Conservation (phyloP, 2,329 filamentous ascomycete genomes). For the Drechmeria coniospora region DNA sequence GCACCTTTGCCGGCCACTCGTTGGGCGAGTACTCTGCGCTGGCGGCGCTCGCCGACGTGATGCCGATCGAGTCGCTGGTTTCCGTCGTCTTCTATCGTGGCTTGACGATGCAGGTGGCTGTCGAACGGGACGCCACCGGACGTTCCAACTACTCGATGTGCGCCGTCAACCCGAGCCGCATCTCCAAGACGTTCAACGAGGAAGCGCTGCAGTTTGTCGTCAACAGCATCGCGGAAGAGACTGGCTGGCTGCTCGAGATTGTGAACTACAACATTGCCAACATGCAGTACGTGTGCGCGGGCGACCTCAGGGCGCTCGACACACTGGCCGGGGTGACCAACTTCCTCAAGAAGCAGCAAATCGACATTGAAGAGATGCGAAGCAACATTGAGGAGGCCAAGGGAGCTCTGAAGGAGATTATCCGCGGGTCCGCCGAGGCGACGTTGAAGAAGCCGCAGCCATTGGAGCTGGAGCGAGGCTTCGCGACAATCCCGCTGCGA, state of each 20-base stretch:
- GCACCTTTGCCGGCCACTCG: constrained; percentile 94
- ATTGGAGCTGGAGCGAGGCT: constrained; percentile 81
- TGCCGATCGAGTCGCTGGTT: constrained; percentile 98
- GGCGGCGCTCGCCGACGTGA: constrained; percentile 89
- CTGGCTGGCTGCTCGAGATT: constrained; percentile 92
- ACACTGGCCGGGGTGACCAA: constrained; percentile 72
- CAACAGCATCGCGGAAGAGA: constrained; percentile 85
- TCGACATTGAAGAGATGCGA: constrained; percentile 90
- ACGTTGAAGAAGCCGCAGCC: constrained; percentile 81
- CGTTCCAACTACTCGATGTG: constrained; percentile 99
- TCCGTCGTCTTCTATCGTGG: constrained; percentile 99
- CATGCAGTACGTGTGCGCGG: constrained; percentile 60
- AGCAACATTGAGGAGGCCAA: constrained; percentile 85
- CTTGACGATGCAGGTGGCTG: constrained; percentile 96
- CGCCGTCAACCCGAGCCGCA: constrained; percentile 94
- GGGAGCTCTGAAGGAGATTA: constrained; percentile 77
- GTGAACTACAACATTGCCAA: constrained; percentile 87
- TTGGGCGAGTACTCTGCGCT: constrained; percentile 96
- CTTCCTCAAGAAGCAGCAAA: constrained; percentile 91
- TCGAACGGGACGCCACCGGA: constrained; percentile 84
- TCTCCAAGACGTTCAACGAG: constrained; percentile 98
- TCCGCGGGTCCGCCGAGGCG: constrained; percentile 71
- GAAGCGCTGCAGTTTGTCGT: constrained; percentile 94
- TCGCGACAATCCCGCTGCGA: constrained; percentile 89
- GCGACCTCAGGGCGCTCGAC: constrained; percentile 56